phyloP scores from a whole-genome alignment of 371 early-diverging fungal genomes.

The Paraphysoderma sedebokerense region DNA sequence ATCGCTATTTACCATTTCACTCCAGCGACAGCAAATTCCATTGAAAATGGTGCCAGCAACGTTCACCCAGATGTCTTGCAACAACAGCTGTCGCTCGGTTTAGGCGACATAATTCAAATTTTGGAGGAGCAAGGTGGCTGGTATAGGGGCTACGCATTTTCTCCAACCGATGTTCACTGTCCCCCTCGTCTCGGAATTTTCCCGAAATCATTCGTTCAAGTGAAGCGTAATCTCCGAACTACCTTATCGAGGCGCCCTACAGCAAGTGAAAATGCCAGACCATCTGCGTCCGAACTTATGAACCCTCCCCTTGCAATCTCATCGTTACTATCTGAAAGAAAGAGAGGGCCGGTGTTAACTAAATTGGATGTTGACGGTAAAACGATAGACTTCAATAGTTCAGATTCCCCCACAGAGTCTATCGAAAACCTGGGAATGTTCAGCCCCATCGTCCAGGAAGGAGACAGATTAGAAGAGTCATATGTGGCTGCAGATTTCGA shows the following conservation, averaged over 20 bases:
- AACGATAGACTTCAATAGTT: not conserved
- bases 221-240: slow-evolving; percentile 31
- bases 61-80: not conserved
- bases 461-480: too few species aligned
- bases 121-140: slow-evolving; percentile 20
- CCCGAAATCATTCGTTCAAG: slow-evolving; percentile 35
- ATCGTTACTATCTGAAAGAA: not conserved
- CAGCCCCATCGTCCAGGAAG: too few species aligned
- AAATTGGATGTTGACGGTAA: not conserved
- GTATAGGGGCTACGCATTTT: slow-evolving; percentile 46
- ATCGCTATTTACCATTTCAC: not conserved
- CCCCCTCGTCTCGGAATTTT: slow-evolving; percentile 33
- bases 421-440: not conserved
- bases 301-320: slow-evolving; percentile 3
- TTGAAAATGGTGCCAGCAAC: not conserved
- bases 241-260: not conserved
- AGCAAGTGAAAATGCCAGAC: not conserved
- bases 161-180: slow-evolving; percentile 2
- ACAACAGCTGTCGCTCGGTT: not conserved
- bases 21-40: not conserved
- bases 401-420: not conserved
- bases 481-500: too few species aligned
- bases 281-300: not conserved
- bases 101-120: not conserved
- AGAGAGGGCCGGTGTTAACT: not conserved